Percentiles rank a stretch among this genome's conserved stretches.
These are phyloP conservation scores for Sporobolomyces pararoseus DNA, from an alignment of 768 basidiomycete species.

Conservation along the genomic window DNA sequence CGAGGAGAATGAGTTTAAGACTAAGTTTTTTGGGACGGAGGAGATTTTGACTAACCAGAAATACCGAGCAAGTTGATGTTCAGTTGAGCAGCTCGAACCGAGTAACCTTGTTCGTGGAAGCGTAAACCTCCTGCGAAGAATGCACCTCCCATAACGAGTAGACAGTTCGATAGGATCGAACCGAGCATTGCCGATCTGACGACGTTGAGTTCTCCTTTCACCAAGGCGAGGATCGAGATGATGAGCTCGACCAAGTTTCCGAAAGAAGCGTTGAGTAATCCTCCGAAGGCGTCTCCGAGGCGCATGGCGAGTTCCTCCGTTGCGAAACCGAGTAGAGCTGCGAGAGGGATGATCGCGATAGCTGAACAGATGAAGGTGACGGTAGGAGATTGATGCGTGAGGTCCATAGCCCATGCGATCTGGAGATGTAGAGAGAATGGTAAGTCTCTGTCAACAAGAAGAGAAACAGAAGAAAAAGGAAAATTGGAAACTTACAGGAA, in stretches of 20 bases:
- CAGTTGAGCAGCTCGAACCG: conserved; percentile 42
- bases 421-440: not conserved
- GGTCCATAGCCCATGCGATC: conserved; percentile 42
- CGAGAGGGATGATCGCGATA: conserved; percentile 76
- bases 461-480: not conserved
- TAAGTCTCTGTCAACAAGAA: not conserved
- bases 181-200: conserved; percentile 76
- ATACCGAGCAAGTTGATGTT: conserved; percentile 45
- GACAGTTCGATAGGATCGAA: conserved; percentile 71
- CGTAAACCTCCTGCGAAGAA: conserved; percentile 39
- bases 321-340: conserved; percentile 76
- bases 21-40: not conserved
- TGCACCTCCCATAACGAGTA: conserved; percentile 59
- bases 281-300: conserved; percentile 59
- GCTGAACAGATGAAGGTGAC: conserved; percentile 60
- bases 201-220: conserved; percentile 69
- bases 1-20: not conserved
- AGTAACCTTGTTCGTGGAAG: conserved; percentile 45
- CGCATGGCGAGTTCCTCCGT: conserved; percentile 79
- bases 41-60: not conserved
- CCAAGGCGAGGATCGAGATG: conserved; percentile 65
- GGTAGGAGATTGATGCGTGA: conserved; percentile 33
- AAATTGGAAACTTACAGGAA: conserved; percentile 23
- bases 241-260: conserved; percentile 44
- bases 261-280: conserved; percentile 71